Evolutionary conservation across 352 stramenopile genomes (phyloP).

Genomic region (Phytophthora pinifolia): DNA sequence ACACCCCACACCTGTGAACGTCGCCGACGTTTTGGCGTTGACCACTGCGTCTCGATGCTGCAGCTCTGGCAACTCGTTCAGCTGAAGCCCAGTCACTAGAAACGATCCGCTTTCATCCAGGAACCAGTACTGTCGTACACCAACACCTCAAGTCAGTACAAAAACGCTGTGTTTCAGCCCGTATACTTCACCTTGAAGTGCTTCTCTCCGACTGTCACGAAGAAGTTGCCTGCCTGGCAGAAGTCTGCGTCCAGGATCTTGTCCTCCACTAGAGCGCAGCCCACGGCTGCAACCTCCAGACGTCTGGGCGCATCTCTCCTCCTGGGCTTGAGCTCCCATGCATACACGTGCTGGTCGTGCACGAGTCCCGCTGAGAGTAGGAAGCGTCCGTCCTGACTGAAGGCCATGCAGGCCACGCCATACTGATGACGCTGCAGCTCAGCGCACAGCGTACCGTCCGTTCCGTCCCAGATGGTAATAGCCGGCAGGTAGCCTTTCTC

Average conservation of each 20-base stretch:
- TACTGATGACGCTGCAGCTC: slow-evolving; percentile 86
- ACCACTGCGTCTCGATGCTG: slow-evolving; percentile 57
- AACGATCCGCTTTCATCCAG: slow-evolving; percentile 55
- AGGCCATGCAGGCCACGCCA: slow-evolving; percentile 78
- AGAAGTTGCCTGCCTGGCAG: slow-evolving; percentile 68
- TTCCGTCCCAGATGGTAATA: slow-evolving; percentile 87
- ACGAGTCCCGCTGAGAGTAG: slow-evolving; percentile 77
- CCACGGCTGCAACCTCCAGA: slow-evolving; percentile 33
- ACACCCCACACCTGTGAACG: slow-evolving; percentile 71
- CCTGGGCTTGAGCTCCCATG: slow-evolving; percentile 61
- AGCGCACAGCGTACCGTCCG: slow-evolving; percentile 72
- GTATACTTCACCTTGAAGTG: slow-evolving; percentile 60
- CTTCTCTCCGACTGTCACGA: slow-evolving; percentile 81
- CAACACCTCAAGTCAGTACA: slow-evolving; percentile 4
- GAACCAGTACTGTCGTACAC: slow-evolving; percentile 64
- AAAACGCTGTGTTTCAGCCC: not conserved
- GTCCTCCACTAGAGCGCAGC: slow-evolving; percentile 53
- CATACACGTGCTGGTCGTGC: slow-evolving; percentile 81
- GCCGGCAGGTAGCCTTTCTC: slow-evolving; percentile 83
- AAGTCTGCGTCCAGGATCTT: slow-evolving; percentile 78
- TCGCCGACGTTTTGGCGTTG: slow-evolving; percentile 59
- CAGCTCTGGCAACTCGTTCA: slow-evolving; percentile 65
- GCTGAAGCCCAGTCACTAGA: slow-evolving; percentile 47
- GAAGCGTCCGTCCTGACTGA: slow-evolving; percentile 60
- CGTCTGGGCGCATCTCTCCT: slow-evolving; percentile 14